Evolutionary conservation across 257 asterid species (phyloP).

Genomic region (Nicotiana tomentosiformis): DNA sequence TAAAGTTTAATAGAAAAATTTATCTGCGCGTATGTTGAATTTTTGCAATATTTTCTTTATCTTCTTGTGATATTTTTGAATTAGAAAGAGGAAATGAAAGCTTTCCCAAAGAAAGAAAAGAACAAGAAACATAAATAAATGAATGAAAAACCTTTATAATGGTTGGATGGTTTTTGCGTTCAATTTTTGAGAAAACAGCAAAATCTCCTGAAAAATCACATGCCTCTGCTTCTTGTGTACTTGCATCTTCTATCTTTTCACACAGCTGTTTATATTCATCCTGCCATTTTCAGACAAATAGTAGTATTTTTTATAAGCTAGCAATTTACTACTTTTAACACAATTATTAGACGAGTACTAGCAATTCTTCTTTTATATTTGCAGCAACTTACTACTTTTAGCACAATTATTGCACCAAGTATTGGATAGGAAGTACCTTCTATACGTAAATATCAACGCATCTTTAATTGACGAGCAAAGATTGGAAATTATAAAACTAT

Average conservation of each 20-base stretch:
- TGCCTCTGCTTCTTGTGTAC: constrained; percentile 1
- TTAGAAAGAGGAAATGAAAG: neutral
- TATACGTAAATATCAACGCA: neutral
- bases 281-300: constrained; percentile 8
- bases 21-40: no score
- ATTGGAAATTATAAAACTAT: neutral
- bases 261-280: constrained; percentile 21
- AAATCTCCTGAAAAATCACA: constrained; percentile 19
- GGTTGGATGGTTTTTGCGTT: constrained; percentile 21
- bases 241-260: constrained; percentile 23
- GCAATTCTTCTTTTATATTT: no score
- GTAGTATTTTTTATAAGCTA: neutral
- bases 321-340: no score
- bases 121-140: neutral
- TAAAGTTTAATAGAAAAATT: no score
- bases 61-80: neutral
- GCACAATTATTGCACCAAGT: no score
- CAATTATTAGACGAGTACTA: no score
- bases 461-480: neutral
- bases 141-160: constrained; percentile 23
- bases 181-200: constrained; percentile 14
- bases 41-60: no score
- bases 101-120: neutral
- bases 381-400: no score
- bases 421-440: neutral